Percentiles rank a stretch among this genome's conserved stretches.
These are phyloP conservation scores for Paecilomyces formosus DNA, from an alignment of 2,329 filamentous ascomycete species.

Conservation along the genomic window DNA sequence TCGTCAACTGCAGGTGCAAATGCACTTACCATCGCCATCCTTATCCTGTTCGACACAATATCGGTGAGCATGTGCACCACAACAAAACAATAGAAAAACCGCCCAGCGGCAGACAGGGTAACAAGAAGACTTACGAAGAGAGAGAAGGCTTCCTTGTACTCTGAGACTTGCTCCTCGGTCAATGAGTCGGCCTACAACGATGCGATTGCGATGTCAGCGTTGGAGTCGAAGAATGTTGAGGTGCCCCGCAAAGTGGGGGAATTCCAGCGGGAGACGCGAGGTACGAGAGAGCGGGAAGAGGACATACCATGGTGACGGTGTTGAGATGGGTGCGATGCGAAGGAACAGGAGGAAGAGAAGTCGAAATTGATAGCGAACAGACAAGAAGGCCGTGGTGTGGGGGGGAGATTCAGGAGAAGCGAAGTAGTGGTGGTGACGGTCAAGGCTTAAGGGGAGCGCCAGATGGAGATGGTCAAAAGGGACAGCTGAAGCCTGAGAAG, in stretches of 20 bases:
- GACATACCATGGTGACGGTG: slow-evolving; percentile 25
- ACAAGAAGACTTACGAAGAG: slow-evolving; percentile 74
- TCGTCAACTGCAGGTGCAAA: background rate
- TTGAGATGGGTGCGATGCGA: slow-evolving; percentile 2
- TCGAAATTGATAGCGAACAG: slow-evolving; percentile 6
- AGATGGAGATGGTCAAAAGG: background rate
- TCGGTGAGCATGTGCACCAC: slow-evolving; percentile 12
- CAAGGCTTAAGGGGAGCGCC: background rate
- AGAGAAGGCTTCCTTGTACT: slow-evolving; percentile 99
- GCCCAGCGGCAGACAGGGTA: background rate
- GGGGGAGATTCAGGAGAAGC: slow-evolving; percentile 11
- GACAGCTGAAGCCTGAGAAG: background rate
- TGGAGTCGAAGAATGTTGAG: slow-evolving; percentile 4
- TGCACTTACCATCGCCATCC: slow-evolving; percentile 76
- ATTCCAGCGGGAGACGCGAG: slow-evolving; percentile 5
- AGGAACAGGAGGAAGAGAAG: slow-evolving; percentile 4
- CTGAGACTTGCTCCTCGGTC: slow-evolving; percentile 99
- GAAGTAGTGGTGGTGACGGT: slow-evolving; percentile 7
- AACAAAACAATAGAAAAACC: slow-evolving; percentile 7
- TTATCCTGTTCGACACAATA: slow-evolving; percentile 57
- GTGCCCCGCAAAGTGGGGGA: slow-evolving; percentile 18
- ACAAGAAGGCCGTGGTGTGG: slow-evolving; percentile 10
- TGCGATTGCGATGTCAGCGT: slow-evolving; percentile 17
- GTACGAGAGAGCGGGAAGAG: background rate
- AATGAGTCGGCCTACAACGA: slow-evolving; percentile 79